Percentiles rank a stretch among this genome's conserved stretches.
phyloP scores from a whole-genome alignment of 768 basidiomycete genomes.

The Lactarius deliciosus region DNA sequence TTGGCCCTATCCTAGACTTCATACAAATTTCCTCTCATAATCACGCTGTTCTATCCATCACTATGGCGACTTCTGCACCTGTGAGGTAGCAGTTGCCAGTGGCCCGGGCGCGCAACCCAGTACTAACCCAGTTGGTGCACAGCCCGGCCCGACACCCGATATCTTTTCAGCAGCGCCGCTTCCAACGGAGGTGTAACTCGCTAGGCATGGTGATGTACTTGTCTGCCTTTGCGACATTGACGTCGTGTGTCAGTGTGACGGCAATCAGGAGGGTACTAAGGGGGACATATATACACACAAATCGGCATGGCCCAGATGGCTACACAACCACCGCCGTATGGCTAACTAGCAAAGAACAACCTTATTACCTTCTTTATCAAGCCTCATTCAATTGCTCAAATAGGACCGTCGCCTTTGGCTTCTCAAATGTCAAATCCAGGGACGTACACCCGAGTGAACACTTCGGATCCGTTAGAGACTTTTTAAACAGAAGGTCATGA shows the following conservation, averaged over 20 bases:
- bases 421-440: not conserved
- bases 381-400: not conserved
- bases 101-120: conserved; percentile 31
- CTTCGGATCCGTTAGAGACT: not conserved
- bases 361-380: not conserved
- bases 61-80: conserved; percentile 72
- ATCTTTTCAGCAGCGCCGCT: conserved; percentile 8
- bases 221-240: not conserved
- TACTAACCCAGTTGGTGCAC: conserved; percentile 3
- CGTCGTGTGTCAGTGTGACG: not conserved
- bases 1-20: conserved; percentile 69
- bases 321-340: not conserved
- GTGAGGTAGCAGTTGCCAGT: conserved; percentile 68
- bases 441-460: not conserved
- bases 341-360: not conserved
- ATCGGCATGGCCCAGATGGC: not conserved
- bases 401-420: not conserved
- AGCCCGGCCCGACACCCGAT: not conserved
- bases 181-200: not conserved
- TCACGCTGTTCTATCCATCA: conserved; percentile 72
- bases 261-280: not conserved
- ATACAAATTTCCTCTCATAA: conserved; percentile 64
- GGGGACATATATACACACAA: not conserved
- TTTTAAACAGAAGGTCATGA: not conserved
- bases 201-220: not conserved